Evolutionary conservation across 2,329 filamentous ascomycete genomes (phyloP), one percentile per base, ranked within the genome.

Genomic region (Juglanconis oblonga): DNA sequence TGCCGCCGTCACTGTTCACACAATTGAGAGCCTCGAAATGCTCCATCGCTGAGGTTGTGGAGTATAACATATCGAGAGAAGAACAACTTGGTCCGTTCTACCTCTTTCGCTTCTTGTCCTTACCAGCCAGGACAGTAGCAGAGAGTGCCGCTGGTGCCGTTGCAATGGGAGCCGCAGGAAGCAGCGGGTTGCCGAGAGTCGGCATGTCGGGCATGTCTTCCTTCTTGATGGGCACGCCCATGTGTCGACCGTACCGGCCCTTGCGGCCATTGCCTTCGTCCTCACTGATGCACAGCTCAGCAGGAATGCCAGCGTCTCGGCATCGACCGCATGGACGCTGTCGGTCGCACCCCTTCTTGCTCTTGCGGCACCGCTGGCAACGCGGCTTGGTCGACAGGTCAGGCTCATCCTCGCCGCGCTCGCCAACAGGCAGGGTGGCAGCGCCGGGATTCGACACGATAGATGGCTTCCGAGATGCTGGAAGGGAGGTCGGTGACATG

Each of bases 271-370:
- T 98, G 65, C 92, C 92, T 76, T 99, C 95, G 69, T 99, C 95
- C 75, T 99, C 95, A 74, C 93, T 97, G 75, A 99, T 87, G 75
- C 95, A 99, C 65, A 94, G 91, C 67, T 98, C 95, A 62, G 92
- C 87, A 59, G 90, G 90, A 68, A 99, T 91, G 24, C 95, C 95
- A 48, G 95, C 95, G 76, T 99, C 95, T 73, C 92, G 92, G 85
- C 95, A 99, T 64, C 95, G 87, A 58, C 92, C 91, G 71, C 95
- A 99, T 33, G 95, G 95, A 44, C 95, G 88, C 76, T 98, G 95
- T 61, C 95, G 89, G 78, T 99, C 95, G 72, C 95, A 99, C 11
- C 95, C 95, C 78, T 99, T 99, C 83, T 99, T 99, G 79, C 94
- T 98, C 85, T 99, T 99, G 70, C 95, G 90, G 81, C 95, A 99